A percentile compares a stretch with the other conserved stretches of the same genome.
These are phyloP conservation scores for Novakomyces olei DNA, from an alignment of 805 yeast genomes.

Conservation along the genomic window DNA sequence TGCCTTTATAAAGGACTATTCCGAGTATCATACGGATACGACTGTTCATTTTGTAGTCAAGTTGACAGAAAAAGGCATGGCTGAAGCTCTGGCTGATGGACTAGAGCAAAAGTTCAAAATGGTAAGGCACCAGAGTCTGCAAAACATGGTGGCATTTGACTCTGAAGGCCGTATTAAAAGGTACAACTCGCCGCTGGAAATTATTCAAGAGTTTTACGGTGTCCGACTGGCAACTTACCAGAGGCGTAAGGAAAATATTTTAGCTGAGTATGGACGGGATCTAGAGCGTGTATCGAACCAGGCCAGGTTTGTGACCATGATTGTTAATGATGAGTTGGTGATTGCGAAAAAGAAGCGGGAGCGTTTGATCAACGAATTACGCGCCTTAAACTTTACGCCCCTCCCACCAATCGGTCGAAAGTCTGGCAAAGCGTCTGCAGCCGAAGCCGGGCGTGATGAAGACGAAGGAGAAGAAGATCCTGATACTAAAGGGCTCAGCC, in stretches of 20 bases:
- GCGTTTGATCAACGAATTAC: conserved; percentile 40
- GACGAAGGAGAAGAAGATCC: conserved; percentile 16
- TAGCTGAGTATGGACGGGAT: conserved; percentile 45
- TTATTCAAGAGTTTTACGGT: conserved; percentile 61
- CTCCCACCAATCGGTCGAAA: conserved; percentile 10
- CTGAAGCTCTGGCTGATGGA: conserved; percentile 49
- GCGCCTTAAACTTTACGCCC: conserved; percentile 41
- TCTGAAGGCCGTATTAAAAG: conserved; percentile 67
- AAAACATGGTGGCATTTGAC: conserved; percentile 93
- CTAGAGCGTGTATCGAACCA: conserved; percentile 57
- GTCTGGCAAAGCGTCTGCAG: conserved; percentile 25
- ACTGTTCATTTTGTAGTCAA: conserved; percentile 53
- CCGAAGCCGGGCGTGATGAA: conserved; percentile 17
- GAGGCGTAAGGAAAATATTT: conserved; percentile 64
- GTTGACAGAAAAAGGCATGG: conserved; percentile 62
- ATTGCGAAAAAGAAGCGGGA: conserved; percentile 57
- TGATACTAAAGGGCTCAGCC: conserved; percentile 18
- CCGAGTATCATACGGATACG: conserved; percentile 73
- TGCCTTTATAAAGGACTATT: conserved; percentile 85
- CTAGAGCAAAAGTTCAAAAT: conserved; percentile 68
- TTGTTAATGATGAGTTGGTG: conserved; percentile 48
- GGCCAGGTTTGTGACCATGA: conserved; percentile 77
- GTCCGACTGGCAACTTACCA: conserved; percentile 79
- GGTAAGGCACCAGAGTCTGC: conserved; percentile 39
- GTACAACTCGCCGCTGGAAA: conserved; percentile 54